Conservation (phyloP, 208 protist species). For the Leishmania tropica region DNA sequence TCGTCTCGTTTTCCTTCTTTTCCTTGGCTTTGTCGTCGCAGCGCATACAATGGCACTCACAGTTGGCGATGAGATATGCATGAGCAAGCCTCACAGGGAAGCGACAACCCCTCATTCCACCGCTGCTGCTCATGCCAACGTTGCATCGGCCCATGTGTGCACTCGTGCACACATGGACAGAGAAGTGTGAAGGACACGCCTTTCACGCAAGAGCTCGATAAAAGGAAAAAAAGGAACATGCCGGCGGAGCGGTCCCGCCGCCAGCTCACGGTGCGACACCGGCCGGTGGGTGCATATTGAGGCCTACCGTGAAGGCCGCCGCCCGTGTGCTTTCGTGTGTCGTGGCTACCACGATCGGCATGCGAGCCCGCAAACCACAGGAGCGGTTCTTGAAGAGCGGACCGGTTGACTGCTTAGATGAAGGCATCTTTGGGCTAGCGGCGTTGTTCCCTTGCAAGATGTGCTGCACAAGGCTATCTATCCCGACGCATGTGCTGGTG, state of each 20-base stretch:
- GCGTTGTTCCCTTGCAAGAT: slow-evolving; percentile 27
- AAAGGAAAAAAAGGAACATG: background rate
- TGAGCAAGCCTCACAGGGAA: background rate
- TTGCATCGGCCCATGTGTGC: background rate
- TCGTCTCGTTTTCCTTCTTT: background rate
- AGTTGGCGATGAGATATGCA: background rate
- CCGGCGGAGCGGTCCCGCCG: background rate
- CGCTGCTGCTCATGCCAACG: background rate
- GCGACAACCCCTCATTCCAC: background rate
- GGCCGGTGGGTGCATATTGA: slow-evolving; percentile 68
- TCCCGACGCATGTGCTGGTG: slow-evolving; percentile 7
- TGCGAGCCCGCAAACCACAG: slow-evolving; percentile 40
- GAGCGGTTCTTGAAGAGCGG: slow-evolving; percentile 63
- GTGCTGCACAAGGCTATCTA: slow-evolving; percentile 43
- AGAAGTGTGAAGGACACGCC: background rate
- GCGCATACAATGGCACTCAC: background rate
- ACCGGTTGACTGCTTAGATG: slow-evolving; percentile 1
- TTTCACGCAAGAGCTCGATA: background rate
- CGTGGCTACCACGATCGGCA: slow-evolving; percentile 65
- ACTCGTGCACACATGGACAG: background rate
- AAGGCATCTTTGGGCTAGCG: background rate
- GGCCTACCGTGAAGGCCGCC: slow-evolving; percentile 57
- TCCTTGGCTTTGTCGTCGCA: background rate
- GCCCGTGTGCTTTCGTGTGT: slow-evolving; percentile 47
- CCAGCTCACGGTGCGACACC: slow-evolving; percentile 8